These are phyloP conservation scores for Mycena floridula DNA, from an alignment of 768 basidiomycete species.

Conservation along the genomic window DNA sequence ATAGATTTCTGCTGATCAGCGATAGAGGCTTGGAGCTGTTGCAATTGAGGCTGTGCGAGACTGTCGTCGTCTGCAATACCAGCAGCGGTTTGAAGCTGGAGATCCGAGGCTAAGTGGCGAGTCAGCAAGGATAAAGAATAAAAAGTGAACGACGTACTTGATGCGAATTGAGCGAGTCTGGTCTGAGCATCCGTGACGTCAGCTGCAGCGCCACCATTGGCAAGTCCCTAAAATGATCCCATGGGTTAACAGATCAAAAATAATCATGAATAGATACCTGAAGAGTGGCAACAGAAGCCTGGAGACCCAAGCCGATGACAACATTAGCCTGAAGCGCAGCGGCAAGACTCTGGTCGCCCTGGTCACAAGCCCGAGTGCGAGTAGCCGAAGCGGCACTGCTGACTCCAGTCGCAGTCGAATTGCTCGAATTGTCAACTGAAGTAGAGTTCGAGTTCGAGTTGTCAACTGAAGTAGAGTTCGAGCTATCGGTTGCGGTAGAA, in stretches of 20 bases:
- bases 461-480: background rate
- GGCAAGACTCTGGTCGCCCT: conserved; percentile 12
- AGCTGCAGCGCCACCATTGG: background rate
- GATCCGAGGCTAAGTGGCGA: conserved; percentile 1
- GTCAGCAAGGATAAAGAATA: background rate
- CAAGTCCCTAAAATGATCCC: too few relatives aligned
- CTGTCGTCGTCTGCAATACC: conserved; percentile 9
- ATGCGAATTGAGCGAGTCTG: background rate
- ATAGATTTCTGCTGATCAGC: background rate
- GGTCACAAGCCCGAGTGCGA: conserved; percentile 10
- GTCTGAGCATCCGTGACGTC: background rate
- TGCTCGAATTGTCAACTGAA: background rate
- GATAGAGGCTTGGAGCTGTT: background rate
- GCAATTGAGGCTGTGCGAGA: conserved; percentile 11
- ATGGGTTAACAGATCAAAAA: too few relatives aligned
- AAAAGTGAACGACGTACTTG: background rate
- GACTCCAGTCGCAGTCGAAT: background rate
- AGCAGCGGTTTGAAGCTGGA: conserved; percentile 11
- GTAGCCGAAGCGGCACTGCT: conserved; percentile 3
- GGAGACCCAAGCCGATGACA: conserved; percentile 7
- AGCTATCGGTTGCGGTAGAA: too few relatives aligned
- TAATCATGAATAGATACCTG: too few relatives aligned
- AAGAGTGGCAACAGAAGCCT: background rate
- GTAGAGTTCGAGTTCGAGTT: background rate
- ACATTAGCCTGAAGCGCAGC: conserved; percentile 6